These are phyloP conservation scores for Fallopia convolvulus DNA, from an alignment of 148 eudicot genomes.

Conservation along the genomic window DNA sequence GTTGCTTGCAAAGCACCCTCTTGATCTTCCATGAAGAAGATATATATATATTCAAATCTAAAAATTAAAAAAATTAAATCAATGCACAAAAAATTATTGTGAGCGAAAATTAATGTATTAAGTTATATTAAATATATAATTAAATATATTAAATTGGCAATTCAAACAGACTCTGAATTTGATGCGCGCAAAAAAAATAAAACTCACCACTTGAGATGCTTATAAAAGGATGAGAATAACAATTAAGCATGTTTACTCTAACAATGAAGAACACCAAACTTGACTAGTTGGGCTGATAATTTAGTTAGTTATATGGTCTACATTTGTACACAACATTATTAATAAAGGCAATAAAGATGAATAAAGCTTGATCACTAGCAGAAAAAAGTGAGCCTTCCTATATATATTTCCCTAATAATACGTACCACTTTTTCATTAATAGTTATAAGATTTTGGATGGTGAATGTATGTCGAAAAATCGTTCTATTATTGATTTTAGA, in stretches of 20 bases:
- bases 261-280: neutral
- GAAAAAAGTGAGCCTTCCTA: neutral
- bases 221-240: neutral
- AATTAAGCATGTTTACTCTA: neutral
- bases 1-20: slow-evolving; percentile 20
- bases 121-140: no score
- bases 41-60: neutral
- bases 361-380: neutral
- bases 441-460: no score
- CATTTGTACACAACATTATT: neutral
- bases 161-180: no score
- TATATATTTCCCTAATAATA: neutral
- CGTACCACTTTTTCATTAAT: no score
- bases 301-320: neutral
- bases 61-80: neutral
- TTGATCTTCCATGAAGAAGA: slow-evolving; percentile 3
- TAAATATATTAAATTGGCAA: no score
- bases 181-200: no score
- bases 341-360: neutral
- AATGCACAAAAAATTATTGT: neutral
- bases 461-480: no score
- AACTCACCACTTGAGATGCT: neutral
- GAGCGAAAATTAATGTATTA: no score
- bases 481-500: no score
- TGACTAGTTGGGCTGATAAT: neutral